Base-by-base conservation (phyloP, 805 yeast genomes). In the Cyberlindnera maclurae region DNA sequence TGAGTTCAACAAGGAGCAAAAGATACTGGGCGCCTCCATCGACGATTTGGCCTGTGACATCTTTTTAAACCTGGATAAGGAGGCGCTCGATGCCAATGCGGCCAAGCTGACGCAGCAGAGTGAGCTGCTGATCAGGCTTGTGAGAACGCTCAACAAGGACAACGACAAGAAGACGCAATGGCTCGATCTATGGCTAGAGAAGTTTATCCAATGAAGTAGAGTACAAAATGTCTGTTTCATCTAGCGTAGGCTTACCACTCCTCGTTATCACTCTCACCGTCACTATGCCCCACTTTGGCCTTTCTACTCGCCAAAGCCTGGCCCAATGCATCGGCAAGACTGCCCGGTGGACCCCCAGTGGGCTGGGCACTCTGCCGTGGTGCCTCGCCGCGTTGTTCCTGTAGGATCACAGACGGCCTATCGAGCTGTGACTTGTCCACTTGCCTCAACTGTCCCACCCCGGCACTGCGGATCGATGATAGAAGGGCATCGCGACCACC, bases 341-440 rank as follows among this genome's bases (percentile, higher is more conserved):
- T 68, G 34, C 71, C 79, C 5, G 74, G 71, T 4, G 68, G 59
- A 1, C 82, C 76, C 8, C 75, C 71, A 11, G 17, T 29, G 15
- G 31, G 4, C 8, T 12, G 15, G 13, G 31, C 31, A 13, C 16
- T n/a, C 11, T 13, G 16, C 5, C 17, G 15, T n/a, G 73, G 68
- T 0, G 72, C 55, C 36, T 77, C 84, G 17, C 90, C 90, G 30
- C 67, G 65, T 2, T 86, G 86, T 55, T 82, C 90, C 53, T 73
- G 84, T 13, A 84, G 60, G 13, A 83, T 51, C 0, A 73, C 85
- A 28, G 82, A 77, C 9, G 97, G 95, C 44, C 71, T 75, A 27
- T 89, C 96, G 30, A 87, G 64, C 51, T 82, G 88, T 0, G 86
- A 61, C 60, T 88, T 90, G 59, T 90, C 97, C 2, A 82, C 82